A percentile compares a stretch with the other conserved stretches of the same genome.
phyloP scores from a whole-genome alignment of 768 basidiomycete species.

The Mycena chlorophos region DNA sequence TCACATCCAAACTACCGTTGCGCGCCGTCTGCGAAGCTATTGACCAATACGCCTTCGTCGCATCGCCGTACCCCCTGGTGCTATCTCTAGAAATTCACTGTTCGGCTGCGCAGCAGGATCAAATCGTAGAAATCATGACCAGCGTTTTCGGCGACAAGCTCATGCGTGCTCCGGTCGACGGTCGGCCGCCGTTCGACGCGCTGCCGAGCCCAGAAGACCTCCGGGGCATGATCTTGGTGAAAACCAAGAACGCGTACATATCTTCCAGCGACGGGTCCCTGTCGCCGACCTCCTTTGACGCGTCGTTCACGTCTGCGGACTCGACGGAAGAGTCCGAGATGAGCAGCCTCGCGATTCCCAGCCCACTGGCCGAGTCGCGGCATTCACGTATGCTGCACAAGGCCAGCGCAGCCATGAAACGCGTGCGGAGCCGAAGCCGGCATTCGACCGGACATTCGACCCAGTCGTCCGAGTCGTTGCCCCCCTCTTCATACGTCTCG shows the following conservation, averaged over 20 bases:
- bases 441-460: constrained; percentile 16
- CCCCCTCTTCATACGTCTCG: constrained; percentile 17
- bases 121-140: constrained; percentile 73
- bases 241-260: constrained; percentile 45
- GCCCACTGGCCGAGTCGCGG: constrained; percentile 1
- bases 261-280: neutral
- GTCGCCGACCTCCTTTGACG: constrained; percentile 22
- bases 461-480: constrained; percentile 15
- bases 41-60: constrained; percentile 84
- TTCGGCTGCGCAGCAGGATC: constrained; percentile 73
- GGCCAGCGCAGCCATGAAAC: constrained; percentile 21
- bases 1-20: constrained; percentile 80
- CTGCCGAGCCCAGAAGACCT: constrained; percentile 90
- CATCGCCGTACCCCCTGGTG: constrained; percentile 89
- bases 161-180: constrained; percentile 39
- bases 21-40: constrained; percentile 84
- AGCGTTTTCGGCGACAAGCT: constrained; percentile 46
- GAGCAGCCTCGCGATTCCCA: constrained; percentile 3
- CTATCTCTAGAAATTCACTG: constrained; percentile 95
- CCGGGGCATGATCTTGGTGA: constrained; percentile 78
- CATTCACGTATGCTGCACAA: constrained; percentile 9
- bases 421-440: constrained; percentile 18
- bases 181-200: constrained; percentile 44
- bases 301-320: constrained; percentile 20
- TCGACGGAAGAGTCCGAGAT: constrained; percentile 19